Evolutionary conservation across 2,329 filamentous ascomycete species (phyloP).

Genomic region (Colletotrichum tofieldiae): DNA sequence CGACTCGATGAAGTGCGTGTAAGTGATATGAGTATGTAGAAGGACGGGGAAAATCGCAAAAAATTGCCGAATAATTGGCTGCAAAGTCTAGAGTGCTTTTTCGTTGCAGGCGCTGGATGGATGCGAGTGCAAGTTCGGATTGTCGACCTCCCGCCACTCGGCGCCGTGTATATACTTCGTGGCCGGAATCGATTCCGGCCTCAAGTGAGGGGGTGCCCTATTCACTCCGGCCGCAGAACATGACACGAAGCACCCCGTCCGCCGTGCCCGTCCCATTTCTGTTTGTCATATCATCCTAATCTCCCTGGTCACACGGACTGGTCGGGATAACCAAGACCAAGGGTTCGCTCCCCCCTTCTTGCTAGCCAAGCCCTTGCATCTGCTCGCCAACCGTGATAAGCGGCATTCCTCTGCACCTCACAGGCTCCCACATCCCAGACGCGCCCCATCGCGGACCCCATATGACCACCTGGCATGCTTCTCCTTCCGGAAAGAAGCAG

Average conservation of each 20-base stretch:
- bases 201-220: constrained; percentile 49
- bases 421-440: background rate
- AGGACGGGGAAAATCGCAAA: constrained; percentile 28
- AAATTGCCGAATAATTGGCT: constrained; percentile 17
- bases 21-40: constrained; percentile 34
- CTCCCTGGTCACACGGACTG: constrained; percentile 36
- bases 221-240: constrained; percentile 28
- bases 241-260: constrained; percentile 38
- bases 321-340: constrained; percentile 14
- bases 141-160: constrained; percentile 39
- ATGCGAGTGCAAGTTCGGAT: constrained; percentile 38
- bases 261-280: constrained; percentile 37
- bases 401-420: constrained; percentile 11
- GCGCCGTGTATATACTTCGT: constrained; percentile 62
- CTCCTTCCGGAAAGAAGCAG: background rate
- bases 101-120: constrained; percentile 36
- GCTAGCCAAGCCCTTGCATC: constrained; percentile 29
- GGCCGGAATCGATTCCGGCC: constrained; percentile 67
- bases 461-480: constrained; percentile 5
- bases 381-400: constrained; percentile 26
- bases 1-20: constrained; percentile 6
- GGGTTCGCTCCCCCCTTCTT: background rate
- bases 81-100: constrained; percentile 2
- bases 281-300: constrained; percentile 44
- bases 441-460: background rate